These are phyloP conservation scores for Leishmania gerbilli DNA, from an alignment of 208 protist genomes.

Conservation along the genomic window DNA sequence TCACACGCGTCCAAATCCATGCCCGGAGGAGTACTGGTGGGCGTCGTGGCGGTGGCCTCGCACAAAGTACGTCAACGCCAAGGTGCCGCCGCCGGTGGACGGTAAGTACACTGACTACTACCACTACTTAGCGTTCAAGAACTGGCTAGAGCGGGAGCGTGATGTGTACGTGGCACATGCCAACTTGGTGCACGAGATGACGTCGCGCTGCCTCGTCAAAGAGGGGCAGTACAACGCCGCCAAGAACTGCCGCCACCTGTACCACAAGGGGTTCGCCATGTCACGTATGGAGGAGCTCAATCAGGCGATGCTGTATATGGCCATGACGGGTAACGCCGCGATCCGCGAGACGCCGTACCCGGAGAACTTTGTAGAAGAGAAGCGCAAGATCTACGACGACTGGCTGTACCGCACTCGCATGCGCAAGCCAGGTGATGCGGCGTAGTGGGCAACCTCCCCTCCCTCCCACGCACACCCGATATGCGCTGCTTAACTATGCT, in stretches of 20 bases:
- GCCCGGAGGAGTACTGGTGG: slow-evolving; percentile 86
- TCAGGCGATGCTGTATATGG: slow-evolving; percentile 86
- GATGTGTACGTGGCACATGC: slow-evolving; percentile 83
- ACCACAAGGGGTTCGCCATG: slow-evolving; percentile 85
- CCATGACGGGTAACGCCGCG: slow-evolving; percentile 80
- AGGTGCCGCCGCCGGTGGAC: slow-evolving; percentile 77
- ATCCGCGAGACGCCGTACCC: slow-evolving; percentile 89
- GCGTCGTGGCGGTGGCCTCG: slow-evolving; percentile 81
- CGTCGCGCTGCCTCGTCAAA: slow-evolving; percentile 69
- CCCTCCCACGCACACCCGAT: not conserved
- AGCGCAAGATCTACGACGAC: slow-evolving; percentile 89
- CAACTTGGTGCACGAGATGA: slow-evolving; percentile 81
- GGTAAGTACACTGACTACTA: slow-evolving; percentile 87
- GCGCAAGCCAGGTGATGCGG: slow-evolving; percentile 76
- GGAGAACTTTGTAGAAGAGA: slow-evolving; percentile 83
- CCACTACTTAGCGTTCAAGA: slow-evolving; percentile 84
- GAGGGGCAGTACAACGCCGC: slow-evolving; percentile 88
- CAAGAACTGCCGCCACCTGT: slow-evolving; percentile 88
- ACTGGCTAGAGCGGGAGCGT: slow-evolving; percentile 80
- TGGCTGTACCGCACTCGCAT: slow-evolving; percentile 86
- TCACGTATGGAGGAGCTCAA: slow-evolving; percentile 84
- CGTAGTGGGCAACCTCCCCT: slow-evolving; percentile 16
- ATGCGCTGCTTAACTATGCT: not conserved
- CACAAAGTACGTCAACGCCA: slow-evolving; percentile 83
- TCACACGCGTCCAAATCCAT: slow-evolving; percentile 78